Base-by-base conservation (phyloP, 495 filamentous ascomycete species). In the Aspergillus bertholletiae region DNA sequence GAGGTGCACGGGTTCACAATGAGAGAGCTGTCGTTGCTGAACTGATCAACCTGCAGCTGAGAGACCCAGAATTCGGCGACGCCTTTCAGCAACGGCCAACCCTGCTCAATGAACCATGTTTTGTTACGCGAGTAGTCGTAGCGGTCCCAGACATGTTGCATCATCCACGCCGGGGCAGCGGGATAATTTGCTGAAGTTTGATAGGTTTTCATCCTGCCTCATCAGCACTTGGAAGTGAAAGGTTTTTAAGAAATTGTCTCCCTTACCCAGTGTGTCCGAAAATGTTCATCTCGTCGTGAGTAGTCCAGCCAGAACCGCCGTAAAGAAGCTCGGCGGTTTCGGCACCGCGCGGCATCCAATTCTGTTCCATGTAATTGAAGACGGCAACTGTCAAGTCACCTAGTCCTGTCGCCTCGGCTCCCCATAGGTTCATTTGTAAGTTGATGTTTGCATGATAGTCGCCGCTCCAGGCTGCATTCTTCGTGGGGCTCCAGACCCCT, bases 391-490 rank as follows among this genome's bases (percentile, higher is more conserved):
- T 64, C 15, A 63, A 55, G 5, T 54, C 48, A 34, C 74, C 37
- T 1, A 78, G 63, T 0, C 75, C 70, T 4, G 72, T 71, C 39
- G 68, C 60, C 32, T 75, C 66, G 2, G 62, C 73, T 1, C 56
- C 63, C 75, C 76, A 80, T 57, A 73, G 58, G 46, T 78, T 79
- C 79, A 82, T 82, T 55, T 81, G 77, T 8, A 82, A 48, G 48
- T 80, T 80, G 41, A 80, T 80, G 32, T 80, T 75, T 30, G 70
- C 66, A 47, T 79, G 76, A 52, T 80, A 81, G 51, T 81, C 76
- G 5, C 66, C 70, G 44, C 73, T 63, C 78, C 78, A 82, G 6
- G 68, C 60, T 26, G 60, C 62, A 11, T 55, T 55, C 22, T 72
- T 51, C 0, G 50, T 59, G 9, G 65, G 60, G n/a, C 63, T 63